Conservation (phyloP, 169 alveolate species). For the Amoebophrya sp. region DNA sequence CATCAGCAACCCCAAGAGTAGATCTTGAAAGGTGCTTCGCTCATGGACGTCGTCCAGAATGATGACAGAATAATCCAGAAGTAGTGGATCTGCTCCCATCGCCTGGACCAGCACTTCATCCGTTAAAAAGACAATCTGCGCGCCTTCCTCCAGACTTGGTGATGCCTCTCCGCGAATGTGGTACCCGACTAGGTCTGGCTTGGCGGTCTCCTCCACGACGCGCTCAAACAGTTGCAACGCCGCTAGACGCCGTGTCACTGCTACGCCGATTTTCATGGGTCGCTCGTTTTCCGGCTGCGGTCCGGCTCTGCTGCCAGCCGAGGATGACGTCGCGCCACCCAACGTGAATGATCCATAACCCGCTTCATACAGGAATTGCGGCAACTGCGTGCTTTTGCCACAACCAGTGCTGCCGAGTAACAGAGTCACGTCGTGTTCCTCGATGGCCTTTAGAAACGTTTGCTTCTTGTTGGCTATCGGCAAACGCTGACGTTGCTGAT, state of each 20-base stretch:
- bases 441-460: background rate
- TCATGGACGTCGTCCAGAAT: slow-evolving; percentile 99
- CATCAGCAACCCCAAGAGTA: slow-evolving; percentile 89
- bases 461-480: background rate
- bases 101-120: slow-evolving; percentile 81
- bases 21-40: slow-evolving; percentile 93
- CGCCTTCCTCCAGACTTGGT: too few species aligned
- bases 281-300: too few species aligned
- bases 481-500: background rate
- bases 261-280: background rate
- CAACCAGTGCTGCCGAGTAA: background rate
- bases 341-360: background rate
- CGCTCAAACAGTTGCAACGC: background rate
- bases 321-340: background rate
- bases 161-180: background rate
- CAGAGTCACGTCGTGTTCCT: background rate
- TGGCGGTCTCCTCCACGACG: background rate
- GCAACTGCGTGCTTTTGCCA: background rate
- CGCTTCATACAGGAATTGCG: background rate
- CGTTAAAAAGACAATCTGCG: background rate
- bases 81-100: slow-evolving; percentile 86
- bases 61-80: slow-evolving; percentile 86
- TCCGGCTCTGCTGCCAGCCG: background rate
- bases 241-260: background rate
- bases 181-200: background rate